A percentile compares a stretch with the other conserved stretches of the same genome.
Conservation (phyloP, 2,329 filamentous ascomycete species). For the Magnaporthiopsis rhizophila region DNA sequence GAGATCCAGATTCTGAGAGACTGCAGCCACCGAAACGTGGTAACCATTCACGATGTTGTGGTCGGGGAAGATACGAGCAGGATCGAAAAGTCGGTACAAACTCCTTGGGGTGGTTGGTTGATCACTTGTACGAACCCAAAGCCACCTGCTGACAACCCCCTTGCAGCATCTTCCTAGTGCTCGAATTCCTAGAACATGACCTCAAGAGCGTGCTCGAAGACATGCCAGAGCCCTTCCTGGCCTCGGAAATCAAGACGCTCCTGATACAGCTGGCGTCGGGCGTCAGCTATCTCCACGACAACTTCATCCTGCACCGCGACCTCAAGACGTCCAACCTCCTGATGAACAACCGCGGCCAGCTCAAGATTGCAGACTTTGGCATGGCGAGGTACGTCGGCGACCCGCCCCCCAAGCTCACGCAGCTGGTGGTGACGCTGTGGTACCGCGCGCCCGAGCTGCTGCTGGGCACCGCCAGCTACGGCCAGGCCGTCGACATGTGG, state of each 20-base stretch:
- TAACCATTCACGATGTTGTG: slow-evolving; percentile 75
- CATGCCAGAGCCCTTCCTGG: slow-evolving; percentile 88
- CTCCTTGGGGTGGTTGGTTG: too few species aligned
- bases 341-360: slow-evolving; percentile 86
- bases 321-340: slow-evolving; percentile 91
- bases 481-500: slow-evolving; percentile 82
- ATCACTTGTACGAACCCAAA: not conserved
- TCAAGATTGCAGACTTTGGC: slow-evolving; percentile 96
- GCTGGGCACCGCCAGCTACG: slow-evolving; percentile 71
- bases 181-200: slow-evolving; percentile 97
- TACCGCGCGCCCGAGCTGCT: slow-evolving; percentile 89
- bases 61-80: slow-evolving; percentile 54
- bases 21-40: slow-evolving; percentile 74
- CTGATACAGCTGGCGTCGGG: slow-evolving; percentile 75
- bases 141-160: not conserved
- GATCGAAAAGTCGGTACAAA: slow-evolving; percentile 40
- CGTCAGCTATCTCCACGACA: slow-evolving; percentile 74
- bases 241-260: slow-evolving; percentile 87
- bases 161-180: slow-evolving; percentile 77
- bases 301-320: slow-evolving; percentile 90
- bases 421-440: slow-evolving; percentile 94
- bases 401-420: slow-evolving; percentile 70
- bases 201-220: slow-evolving; percentile 87
- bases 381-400: slow-evolving; percentile 88
- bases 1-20: slow-evolving; percentile 89